Base-by-base conservation (phyloP, 176 grass and related monocot genomes). In the Eragrostis curvula region DNA sequence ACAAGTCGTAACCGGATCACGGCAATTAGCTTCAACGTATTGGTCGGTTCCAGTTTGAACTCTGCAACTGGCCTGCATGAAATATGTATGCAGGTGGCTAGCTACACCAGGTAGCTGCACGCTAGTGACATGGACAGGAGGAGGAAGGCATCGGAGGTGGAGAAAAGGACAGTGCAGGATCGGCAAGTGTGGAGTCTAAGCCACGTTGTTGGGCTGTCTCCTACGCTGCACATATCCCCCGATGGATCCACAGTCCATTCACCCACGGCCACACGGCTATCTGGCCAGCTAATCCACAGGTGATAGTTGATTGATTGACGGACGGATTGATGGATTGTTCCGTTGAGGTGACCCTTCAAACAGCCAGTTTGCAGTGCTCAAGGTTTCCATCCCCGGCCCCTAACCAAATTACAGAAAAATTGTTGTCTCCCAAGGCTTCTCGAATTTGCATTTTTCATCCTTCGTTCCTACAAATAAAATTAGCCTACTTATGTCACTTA, bases 191-290 rank as follows among this genome's bases (percentile, higher is more conserved):
- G 80, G 84, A 93, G 94, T 87, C 86, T 24, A 91, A 85, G 73
- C 85, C 86, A 93, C 81, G 91, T 87, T 89, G 91, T 56, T 89
- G 76, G 78, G 86, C 84, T 88, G 80, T 87, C 90, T 85, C 40
- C 69, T 61, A 80, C 58, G 58, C 11, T 14, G 58, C 58, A 53
- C 71, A 65, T 56, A 70, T 29, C 32, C 67, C 29, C 65, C 13
- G 21, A 41, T 39, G 17, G 60, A 86, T 77, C 76, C 50, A 79
- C 79, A 68, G 83, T 87, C 63, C 69, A 82, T 51, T 73, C 76
- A 79, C 75, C 83, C 57, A 10, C 56, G 55, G 39, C 32, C 63
- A 52, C 59, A 24, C 30, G 11, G 27, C 21, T 30, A 36, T 8
- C 17, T 52, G 15, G 23, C 29, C 44, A 74, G 75, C 87, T 52